phyloP scores from a whole-genome alignment of 129 eudicot species.

The carrot (Daucus carota) region DH1_v3.0 NC_030386.2:38833501-38834000 shows the following conservation, averaged over 20 bases:
- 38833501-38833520: background rate
- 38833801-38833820: background rate
- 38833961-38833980: background rate
- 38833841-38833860: background rate
- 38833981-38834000: no score
- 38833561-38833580: slow-evolving; percentile 1
- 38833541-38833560: background rate
- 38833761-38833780: background rate
- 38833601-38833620: background rate
- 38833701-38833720: background rate
- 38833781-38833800: no score
- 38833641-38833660: no score
- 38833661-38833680: no score
- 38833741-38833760: background rate
- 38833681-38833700: no score
- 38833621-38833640: no score
- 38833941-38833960: background rate
- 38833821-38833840: background rate
- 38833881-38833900: background rate
- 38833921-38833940: background rate
- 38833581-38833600: background rate
- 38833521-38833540: slow-evolving; percentile 3
- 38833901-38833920: background rate
- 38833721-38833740: background rate
- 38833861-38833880: background rate